Evolutionary conservation across 306 rosid genomes (phyloP).

Genomic region (Arachis stenosperma): DNA sequence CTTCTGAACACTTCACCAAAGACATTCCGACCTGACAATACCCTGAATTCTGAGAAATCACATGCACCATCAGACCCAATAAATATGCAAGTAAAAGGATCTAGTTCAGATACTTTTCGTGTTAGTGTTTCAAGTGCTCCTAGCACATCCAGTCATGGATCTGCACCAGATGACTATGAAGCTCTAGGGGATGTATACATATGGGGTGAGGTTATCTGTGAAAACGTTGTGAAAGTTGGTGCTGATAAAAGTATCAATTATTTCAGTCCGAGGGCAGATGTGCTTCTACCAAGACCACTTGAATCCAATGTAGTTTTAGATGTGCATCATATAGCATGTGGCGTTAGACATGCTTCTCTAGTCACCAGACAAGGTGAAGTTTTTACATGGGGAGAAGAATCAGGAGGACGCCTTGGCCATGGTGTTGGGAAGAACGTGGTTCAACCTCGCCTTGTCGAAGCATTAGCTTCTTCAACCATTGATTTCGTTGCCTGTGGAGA

Average conservation of each 20-base stretch:
- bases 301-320: slow-evolving; percentile 90
- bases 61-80: slow-evolving; percentile 72
- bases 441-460: slow-evolving; percentile 88
- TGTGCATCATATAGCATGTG: slow-evolving; percentile 89
- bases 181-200: slow-evolving; percentile 94
- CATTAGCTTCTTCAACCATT: slow-evolving; percentile 67
- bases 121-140: slow-evolving; percentile 99
- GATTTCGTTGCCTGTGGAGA: slow-evolving; percentile 97
- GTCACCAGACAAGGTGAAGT: slow-evolving; percentile 97
- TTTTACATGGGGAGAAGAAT: slow-evolving; percentile 99
- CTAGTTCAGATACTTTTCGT: slow-evolving; percentile 91
- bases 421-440: slow-evolving; percentile 86
- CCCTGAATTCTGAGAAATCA: slow-evolving; percentile 65
- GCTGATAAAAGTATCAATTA: slow-evolving; percentile 65
- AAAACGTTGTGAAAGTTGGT: slow-evolving; percentile 68
- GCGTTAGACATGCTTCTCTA: slow-evolving; percentile 87
- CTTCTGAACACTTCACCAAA: slow-evolving; percentile 65
- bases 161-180: slow-evolving; percentile 94
- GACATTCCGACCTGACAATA: slow-evolving; percentile 56
- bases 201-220: slow-evolving; percentile 94
- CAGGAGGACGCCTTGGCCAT: slow-evolving; percentile 99
- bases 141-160: slow-evolving; percentile 97
- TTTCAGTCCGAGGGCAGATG: slow-evolving; percentile 73
- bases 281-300: slow-evolving; percentile 86
- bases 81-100: slow-evolving; percentile 95